Evolutionary conservation across 768 basidiomycete species (phyloP).

Genomic region (Amanita rimosa): DNA sequence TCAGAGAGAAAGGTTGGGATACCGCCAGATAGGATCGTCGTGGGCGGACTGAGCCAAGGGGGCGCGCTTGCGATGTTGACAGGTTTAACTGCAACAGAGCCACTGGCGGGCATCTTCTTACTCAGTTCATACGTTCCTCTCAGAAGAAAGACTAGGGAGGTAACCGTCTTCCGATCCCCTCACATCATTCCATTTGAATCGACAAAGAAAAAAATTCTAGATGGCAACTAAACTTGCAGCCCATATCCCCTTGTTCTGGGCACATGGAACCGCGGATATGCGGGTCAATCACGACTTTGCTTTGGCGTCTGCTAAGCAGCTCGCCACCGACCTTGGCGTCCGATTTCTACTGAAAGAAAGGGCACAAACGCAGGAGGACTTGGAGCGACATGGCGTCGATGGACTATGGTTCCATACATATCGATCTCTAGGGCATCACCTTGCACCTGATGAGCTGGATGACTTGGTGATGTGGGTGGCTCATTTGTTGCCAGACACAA

Average conservation of each 20-base stretch:
- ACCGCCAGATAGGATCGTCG: conserved; percentile 43
- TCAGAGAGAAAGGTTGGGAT: conserved; percentile 48
- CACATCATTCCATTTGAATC: conserved; percentile 1
- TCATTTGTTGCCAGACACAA: conserved; percentile 5
- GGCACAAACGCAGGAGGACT: conserved; percentile 8
- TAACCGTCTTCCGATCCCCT: conserved; percentile 14
- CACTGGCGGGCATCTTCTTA: conserved; percentile 45
- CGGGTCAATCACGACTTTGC: conserved; percentile 44
- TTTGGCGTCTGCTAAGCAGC: conserved; percentile 30
- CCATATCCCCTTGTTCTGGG: conserved; percentile 63
- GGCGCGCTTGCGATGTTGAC: conserved; percentile 48
- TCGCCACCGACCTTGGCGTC: conserved; percentile 38
- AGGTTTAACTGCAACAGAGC: conserved; percentile 36
- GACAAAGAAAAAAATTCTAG: conserved; percentile 17
- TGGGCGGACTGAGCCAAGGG: conserved; percentile 73
- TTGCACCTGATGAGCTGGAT: conserved; percentile 14
- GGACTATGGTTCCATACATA: conserved; percentile 18
- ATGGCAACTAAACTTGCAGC: conserved; percentile 35
- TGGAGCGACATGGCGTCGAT: conserved; percentile 9
- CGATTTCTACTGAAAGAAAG: conserved; percentile 13
- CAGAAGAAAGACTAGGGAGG: conserved; percentile 38
- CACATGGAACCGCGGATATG: conserved; percentile 54
- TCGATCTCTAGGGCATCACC: conserved; percentile 17
- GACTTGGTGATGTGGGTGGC: conserved; percentile 18
- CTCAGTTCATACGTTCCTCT: conserved; percentile 59